These are phyloP conservation scores for Leishmania gerbilli DNA, from an alignment of 208 protist genomes.

Conservation along the genomic window DNA sequence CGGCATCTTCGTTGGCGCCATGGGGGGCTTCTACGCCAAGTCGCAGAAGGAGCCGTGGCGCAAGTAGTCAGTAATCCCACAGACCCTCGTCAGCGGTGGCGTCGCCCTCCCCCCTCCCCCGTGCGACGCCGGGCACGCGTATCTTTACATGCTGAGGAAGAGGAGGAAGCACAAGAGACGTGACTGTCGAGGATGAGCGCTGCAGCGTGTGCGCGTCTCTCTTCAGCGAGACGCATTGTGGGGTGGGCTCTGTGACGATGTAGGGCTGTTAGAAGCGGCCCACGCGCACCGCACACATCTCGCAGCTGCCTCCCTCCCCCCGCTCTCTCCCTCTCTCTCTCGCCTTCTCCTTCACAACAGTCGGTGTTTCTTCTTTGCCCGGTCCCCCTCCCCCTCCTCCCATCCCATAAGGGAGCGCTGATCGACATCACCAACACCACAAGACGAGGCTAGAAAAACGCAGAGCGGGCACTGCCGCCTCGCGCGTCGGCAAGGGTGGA, in stretches of 20 bases:
- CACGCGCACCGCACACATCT: not conserved
- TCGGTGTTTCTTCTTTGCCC: not conserved
- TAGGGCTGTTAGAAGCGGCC: too few species aligned
- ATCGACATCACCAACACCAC: not conserved
- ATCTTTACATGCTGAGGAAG: not conserved
- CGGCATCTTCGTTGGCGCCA: conserved; percentile 78
- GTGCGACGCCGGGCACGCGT: not conserved
- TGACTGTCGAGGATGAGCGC: not conserved
- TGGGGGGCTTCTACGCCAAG: conserved; percentile 90
- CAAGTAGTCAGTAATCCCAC: conserved; percentile 44
- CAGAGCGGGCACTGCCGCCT: not conserved
- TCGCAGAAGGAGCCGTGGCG: conserved; percentile 88
- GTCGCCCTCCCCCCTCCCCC: not conserved
- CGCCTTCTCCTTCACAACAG: not conserved
- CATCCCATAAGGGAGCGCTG: not conserved
- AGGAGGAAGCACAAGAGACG: not conserved
- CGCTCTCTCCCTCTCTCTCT: not conserved
- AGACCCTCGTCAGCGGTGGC: not conserved
- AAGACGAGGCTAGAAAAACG: not conserved
- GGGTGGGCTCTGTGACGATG: not conserved
- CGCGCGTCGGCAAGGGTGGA: not conserved
- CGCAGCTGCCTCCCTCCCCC: not conserved
- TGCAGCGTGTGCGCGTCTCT: not conserved
- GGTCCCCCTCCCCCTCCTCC: not conserved
- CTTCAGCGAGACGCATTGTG: not conserved